Evolutionary conservation across 2,329 filamentous ascomycete species (phyloP).

Genomic region (Ophiostoma ips): DNA sequence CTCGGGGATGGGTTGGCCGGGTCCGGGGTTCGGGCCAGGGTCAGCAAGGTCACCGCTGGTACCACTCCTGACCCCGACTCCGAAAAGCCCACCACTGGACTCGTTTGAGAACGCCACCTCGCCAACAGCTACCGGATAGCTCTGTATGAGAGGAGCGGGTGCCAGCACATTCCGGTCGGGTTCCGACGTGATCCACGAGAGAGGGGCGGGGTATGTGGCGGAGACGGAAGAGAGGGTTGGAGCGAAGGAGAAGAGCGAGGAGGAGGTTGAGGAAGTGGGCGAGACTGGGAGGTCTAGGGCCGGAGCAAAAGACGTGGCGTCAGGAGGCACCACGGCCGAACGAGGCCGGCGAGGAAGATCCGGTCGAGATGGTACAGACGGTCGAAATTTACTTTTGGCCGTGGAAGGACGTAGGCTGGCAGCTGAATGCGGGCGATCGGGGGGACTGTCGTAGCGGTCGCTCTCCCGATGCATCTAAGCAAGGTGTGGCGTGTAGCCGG

Average conservation of each 20-base stretch:
- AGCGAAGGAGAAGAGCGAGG: slow-evolving; percentile 7
- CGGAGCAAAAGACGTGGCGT: neutral
- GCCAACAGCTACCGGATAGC: neutral
- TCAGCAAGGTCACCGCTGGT: neutral
- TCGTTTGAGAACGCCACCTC: neutral
- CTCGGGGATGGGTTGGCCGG: neutral
- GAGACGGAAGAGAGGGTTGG: slow-evolving; percentile 2
- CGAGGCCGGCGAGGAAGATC: neutral
- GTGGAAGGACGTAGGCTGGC: neutral
- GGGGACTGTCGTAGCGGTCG: neutral
- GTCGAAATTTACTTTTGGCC: neutral
- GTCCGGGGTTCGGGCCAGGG: no score
- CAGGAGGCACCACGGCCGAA: neutral
- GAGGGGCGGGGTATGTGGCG: neutral
- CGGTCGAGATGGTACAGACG: neutral
- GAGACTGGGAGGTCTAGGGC: slow-evolving; percentile 1
- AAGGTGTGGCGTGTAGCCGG: neutral
- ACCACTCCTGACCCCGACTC: neutral
- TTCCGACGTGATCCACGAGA: slow-evolving; percentile 4
- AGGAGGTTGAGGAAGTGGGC: slow-evolving; percentile 2
- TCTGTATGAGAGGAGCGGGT: neutral
- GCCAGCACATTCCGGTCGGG: slow-evolving; percentile 5
- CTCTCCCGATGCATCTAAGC: slow-evolving; percentile 9
- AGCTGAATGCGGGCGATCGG: neutral
- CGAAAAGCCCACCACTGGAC: neutral